Percentiles rank a stretch among this genome's conserved stretches.
phyloP scores from a whole-genome alignment of 2,329 filamentous ascomycete genomes.

The Atkinsonella hypoxylon region DNA sequence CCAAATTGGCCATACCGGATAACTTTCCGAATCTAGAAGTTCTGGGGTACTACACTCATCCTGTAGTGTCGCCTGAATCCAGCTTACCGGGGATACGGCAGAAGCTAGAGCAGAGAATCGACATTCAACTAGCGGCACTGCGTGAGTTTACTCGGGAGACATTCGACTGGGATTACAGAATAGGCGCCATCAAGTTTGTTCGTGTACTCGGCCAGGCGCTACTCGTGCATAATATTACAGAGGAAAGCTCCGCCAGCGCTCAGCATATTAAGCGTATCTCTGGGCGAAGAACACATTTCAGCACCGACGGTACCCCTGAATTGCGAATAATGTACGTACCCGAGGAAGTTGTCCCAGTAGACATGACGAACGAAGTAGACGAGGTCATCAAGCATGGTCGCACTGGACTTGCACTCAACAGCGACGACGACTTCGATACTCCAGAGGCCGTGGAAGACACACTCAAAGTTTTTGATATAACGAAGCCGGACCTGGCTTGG shows the following conservation, averaged over 20 bases:
- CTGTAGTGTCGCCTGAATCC: conserved; percentile 62
- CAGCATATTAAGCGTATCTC: conserved; percentile 53
- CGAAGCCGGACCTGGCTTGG: conserved; percentile 40
- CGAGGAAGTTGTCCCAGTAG: conserved; percentile 61
- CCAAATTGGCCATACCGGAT: conserved; percentile 61
- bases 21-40: conserved; percentile 71
- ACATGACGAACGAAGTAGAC: conserved; percentile 61
- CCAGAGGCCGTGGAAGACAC: conserved; percentile 15
- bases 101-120: conserved; percentile 13
- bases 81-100: conserved; percentile 15
- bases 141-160: conserved; percentile 64
- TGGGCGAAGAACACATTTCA: conserved; percentile 55
- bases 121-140: conserved; percentile 35
- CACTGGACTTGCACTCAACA: conserved; percentile 46
- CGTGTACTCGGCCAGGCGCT: conserved; percentile 67
- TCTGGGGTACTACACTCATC: conserved; percentile 77
- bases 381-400: conserved; percentile 40
- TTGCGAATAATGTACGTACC: conserved; percentile 70
- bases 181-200: conserved; percentile 76
- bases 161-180: conserved; percentile 74
- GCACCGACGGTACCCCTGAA: conserved; percentile 65
- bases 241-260: conserved; percentile 19
- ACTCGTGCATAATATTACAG: conserved; percentile 45
- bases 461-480: conserved; percentile 48
- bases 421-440: conserved; percentile 51